phyloP scores from a whole-genome alignment of 1,284 basidiomycete species.

The Trichosporon faecale region DNA sequence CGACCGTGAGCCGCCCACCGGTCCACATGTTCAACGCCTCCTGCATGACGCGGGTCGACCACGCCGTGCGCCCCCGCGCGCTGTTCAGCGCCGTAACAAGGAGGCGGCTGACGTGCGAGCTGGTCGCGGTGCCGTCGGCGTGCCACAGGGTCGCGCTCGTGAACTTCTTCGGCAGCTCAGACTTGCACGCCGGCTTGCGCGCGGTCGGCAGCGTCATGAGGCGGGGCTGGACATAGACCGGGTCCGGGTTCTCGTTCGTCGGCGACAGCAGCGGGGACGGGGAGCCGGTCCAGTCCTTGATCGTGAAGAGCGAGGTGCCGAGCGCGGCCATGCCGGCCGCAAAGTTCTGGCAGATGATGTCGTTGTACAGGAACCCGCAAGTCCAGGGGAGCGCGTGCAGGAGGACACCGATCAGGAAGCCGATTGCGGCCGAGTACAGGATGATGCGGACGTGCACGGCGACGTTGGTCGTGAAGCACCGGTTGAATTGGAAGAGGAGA shows the following conservation, averaged over 20 bases:
- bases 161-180: slow-evolving; percentile 11
- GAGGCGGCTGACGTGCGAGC: background rate
- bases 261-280: background rate
- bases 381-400: slow-evolving; percentile 17
- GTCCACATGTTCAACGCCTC: slow-evolving; percentile 14
- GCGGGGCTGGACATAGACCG: slow-evolving; percentile 10
- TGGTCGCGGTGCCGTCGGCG: slow-evolving; percentile 8
- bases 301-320: slow-evolving; percentile 12
- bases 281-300: slow-evolving; percentile 9
- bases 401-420: slow-evolving; percentile 8
- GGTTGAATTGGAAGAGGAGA: slow-evolving; percentile 21
- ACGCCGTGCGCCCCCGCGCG: background rate
- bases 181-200: background rate
- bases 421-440: slow-evolving; percentile 9
- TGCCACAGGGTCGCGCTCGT: background rate
- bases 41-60: background rate
- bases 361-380: slow-evolving; percentile 16
- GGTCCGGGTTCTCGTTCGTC: background rate
- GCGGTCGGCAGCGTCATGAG: background rate
- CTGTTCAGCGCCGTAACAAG: slow-evolving; percentile 4
- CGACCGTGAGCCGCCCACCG: slow-evolving; percentile 1
- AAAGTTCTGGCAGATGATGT: slow-evolving; percentile 12
- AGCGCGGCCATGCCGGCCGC: slow-evolving; percentile 10
- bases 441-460: slow-evolving; percentile 17
- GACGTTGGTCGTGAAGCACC: slow-evolving; percentile 21